Conservation (phyloP, 2,329 filamentous ascomycete genomes). For the Rhytidhysteron rufulum region DNA sequence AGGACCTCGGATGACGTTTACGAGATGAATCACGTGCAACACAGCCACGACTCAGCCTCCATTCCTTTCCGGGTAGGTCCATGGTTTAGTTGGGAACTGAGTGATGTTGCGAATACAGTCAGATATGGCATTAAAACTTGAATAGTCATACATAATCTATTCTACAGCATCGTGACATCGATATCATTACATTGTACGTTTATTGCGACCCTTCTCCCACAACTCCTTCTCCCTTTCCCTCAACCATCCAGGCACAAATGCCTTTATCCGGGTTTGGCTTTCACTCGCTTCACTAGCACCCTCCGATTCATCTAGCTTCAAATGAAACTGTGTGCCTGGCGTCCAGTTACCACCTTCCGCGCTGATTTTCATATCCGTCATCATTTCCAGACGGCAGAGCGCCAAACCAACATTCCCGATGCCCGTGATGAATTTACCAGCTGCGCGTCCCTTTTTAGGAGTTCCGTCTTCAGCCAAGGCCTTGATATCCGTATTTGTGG, state of each 20-base stretch:
- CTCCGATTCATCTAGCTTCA: slow-evolving; percentile 14
- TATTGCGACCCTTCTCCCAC: slow-evolving; percentile 20
- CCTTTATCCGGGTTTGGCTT: slow-evolving; percentile 36
- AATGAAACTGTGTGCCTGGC: slow-evolving; percentile 51
- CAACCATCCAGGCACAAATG: slow-evolving; percentile 80
- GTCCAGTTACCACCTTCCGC: slow-evolving; percentile 61
- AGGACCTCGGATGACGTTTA: background rate
- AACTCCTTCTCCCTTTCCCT: slow-evolving; percentile 34
- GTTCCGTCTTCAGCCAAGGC: slow-evolving; percentile 43
- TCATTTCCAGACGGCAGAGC: slow-evolving; percentile 81
- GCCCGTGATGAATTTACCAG: slow-evolving; percentile 75
- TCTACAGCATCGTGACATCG: too few relatives aligned
- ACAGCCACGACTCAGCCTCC: background rate
- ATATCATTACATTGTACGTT: background rate
- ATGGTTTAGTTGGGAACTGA: background rate
- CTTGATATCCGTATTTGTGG: slow-evolving; percentile 50
- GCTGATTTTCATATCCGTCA: slow-evolving; percentile 75
- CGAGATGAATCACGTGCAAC: background rate
- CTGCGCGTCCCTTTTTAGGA: slow-evolving; percentile 55
- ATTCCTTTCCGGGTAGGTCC: background rate
- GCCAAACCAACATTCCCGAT: slow-evolving; percentile 84
- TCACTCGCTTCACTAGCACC: slow-evolving; percentile 8
- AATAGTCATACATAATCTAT: too few relatives aligned
- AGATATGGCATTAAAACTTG: background rate
- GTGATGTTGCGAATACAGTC: background rate